Evolutionary conservation across 1,284 basidiomycete species (phyloP).

Genomic region (Puccinia brachypodii): DNA sequence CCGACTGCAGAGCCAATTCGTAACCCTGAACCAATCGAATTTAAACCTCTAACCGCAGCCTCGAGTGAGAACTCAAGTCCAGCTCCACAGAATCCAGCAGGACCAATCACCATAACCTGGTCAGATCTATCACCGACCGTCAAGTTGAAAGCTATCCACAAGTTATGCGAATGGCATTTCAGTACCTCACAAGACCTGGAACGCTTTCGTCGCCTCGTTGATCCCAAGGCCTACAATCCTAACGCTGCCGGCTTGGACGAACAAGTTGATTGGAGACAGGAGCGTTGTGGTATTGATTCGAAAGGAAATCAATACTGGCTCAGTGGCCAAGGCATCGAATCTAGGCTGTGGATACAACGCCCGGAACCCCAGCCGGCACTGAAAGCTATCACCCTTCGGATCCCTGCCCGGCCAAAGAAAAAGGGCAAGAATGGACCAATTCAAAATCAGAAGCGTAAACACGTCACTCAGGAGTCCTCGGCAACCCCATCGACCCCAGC

Average conservation of each 20-base stretch:
- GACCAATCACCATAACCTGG: constrained; percentile 19
- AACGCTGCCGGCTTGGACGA: constrained; percentile 9
- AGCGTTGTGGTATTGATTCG: constrained; percentile 32
- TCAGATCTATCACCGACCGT: constrained; percentile 7
- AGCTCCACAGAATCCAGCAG: constrained; percentile 13
- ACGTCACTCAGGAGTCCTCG: not conserved
- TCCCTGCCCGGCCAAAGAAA: constrained; percentile 1
- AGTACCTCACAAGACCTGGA: constrained; percentile 30
- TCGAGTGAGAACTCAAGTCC: not conserved
- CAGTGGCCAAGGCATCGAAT: constrained; percentile 26
- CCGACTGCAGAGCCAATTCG: not conserved
- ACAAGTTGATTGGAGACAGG: constrained; percentile 40
- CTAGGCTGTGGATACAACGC: constrained; percentile 39
- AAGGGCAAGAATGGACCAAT: not conserved
- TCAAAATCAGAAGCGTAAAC: constrained; percentile 15
- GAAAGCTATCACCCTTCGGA: constrained; percentile 31
- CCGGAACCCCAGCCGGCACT: constrained; percentile 17
- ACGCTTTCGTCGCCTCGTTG: constrained; percentile 39
- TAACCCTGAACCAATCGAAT: not conserved
- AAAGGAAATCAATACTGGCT: constrained; percentile 40
- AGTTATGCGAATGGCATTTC: constrained; percentile 47
- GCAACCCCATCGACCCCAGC: not conserved
- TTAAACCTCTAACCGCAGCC: not conserved
- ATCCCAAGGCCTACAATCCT: constrained; percentile 8
- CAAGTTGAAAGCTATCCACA: constrained; percentile 24